These are phyloP conservation scores for Ophiostoma sp. DNA, from an alignment of 2,329 filamentous ascomycete species.

Conservation along the genomic window DNA sequence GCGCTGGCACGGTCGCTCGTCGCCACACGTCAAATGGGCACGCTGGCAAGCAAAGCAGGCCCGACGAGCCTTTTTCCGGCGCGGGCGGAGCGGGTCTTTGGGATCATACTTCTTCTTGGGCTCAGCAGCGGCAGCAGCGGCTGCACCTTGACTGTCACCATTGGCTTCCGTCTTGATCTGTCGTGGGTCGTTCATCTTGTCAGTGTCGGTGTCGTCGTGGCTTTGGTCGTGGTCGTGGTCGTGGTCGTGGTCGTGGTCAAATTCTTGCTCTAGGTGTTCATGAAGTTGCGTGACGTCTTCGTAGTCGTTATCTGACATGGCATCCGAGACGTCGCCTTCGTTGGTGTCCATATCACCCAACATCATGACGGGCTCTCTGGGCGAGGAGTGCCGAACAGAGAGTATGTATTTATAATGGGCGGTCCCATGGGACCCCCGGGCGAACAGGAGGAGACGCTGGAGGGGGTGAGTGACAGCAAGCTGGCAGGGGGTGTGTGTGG, in stretches of 20 bases:
- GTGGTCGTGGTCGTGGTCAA: conserved; percentile 20
- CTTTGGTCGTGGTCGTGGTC: conserved; percentile 43
- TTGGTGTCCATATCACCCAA: conserved; percentile 50
- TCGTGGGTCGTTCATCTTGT: conserved; percentile 48
- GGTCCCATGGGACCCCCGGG: conserved; percentile 23
- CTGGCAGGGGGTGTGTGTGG: conserved; percentile 10
- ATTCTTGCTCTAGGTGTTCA: conserved; percentile 19
- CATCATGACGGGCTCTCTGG: conserved; percentile 35
- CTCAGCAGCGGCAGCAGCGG: conserved; percentile 34
- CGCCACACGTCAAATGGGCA: conserved; percentile 94
- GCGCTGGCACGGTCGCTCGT: conserved; percentile 87
- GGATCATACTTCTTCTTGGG: conserved; percentile 67
- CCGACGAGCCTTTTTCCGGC: conserved; percentile 90
- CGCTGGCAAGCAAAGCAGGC: conserved; percentile 96
- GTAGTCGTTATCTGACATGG: conserved; percentile 55
- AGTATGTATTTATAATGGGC: conserved; percentile 42
- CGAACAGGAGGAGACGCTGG: conserved; percentile 20
- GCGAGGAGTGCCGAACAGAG: conserved; percentile 11
- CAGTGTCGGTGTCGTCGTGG: conserved; percentile 29
- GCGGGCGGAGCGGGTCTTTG: conserved; percentile 83
- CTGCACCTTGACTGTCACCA: conserved; percentile 19
- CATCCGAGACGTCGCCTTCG: conserved; percentile 52
- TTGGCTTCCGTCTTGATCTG: conserved; percentile 19
- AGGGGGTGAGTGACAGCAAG: conserved; percentile 14
- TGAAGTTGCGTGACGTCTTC: conserved; percentile 43